These are phyloP conservation scores for Diplocarpon mali DNA, from an alignment of 2,329 filamentous ascomycete genomes.

Conservation along the genomic window DNA sequence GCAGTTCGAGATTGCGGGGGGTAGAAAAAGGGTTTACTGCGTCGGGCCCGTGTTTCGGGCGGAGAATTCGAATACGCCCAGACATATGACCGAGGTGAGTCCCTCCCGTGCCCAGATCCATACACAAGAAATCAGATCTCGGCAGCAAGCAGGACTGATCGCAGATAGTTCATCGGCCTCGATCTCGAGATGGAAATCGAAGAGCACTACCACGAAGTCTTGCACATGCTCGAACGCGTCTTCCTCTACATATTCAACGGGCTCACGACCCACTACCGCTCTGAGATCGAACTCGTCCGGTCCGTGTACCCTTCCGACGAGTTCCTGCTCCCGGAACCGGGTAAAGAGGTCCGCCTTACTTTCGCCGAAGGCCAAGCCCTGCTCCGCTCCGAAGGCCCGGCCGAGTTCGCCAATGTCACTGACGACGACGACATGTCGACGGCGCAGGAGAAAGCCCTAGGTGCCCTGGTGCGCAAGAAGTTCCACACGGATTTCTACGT, in stretches of 20 bases:
- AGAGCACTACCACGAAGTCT: slow-evolving; percentile 66
- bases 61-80: slow-evolving; percentile 75
- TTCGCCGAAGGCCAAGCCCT: slow-evolving; percentile 72
- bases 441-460: slow-evolving; percentile 79
- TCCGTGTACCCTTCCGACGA: slow-evolving; percentile 66
- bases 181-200: slow-evolving; percentile 88
- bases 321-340: slow-evolving; percentile 63
- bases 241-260: slow-evolving; percentile 71
- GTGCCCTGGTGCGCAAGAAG: slow-evolving; percentile 74
- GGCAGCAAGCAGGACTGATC: slow-evolving; percentile 6
- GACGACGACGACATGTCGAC: slow-evolving; percentile 75
- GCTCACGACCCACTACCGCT: slow-evolving; percentile 48
- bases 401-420: slow-evolving; percentile 53
- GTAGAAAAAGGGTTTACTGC: slow-evolving; percentile 66
- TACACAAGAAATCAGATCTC: background rate
- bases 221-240: slow-evolving; percentile 59
- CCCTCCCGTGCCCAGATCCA: background rate
- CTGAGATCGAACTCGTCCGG: slow-evolving; percentile 63
- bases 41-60: slow-evolving; percentile 75
- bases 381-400: slow-evolving; percentile 60
- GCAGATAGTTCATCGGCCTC: slow-evolving; percentile 60
- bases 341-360: slow-evolving; percentile 64
- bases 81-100: slow-evolving; percentile 66
- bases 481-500: slow-evolving; percentile 95
- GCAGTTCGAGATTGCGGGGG: slow-evolving; percentile 73